Conservation (phyloP, 1,284 basidiomycete species). For the Sparassis latifolia region DNA sequence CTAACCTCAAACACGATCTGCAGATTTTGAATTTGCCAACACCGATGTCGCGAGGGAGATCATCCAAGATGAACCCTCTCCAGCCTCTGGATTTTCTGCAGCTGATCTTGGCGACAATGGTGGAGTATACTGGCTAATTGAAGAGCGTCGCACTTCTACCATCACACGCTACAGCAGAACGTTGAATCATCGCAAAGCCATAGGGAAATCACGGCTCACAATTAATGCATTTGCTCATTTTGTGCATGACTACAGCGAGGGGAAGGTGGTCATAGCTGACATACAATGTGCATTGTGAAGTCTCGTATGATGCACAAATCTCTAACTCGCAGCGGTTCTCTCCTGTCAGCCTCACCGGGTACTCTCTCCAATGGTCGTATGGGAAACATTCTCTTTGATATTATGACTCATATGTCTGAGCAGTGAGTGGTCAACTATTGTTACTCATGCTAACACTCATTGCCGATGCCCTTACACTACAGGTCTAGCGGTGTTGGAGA, state of each 20-base stretch:
- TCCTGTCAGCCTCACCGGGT: background rate
- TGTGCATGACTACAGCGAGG: background rate
- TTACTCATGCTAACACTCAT: too few species aligned
- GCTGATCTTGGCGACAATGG: background rate
- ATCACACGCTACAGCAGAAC: slow-evolving; percentile 1
- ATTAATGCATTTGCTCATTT: slow-evolving; percentile 2
- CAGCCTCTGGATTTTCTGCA: background rate
- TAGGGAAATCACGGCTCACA: background rate
- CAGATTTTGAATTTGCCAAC: slow-evolving; percentile 1
- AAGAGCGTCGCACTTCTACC: background rate
- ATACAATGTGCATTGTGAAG: slow-evolving; percentile 2
- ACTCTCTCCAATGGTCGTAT: background rate
- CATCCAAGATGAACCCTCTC: background rate
- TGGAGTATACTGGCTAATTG: slow-evolving; percentile 3
- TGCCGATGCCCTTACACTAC: too few species aligned
- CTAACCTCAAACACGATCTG: too few species aligned
- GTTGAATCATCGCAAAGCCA: background rate
- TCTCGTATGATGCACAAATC: too few species aligned
- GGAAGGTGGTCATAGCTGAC: slow-evolving; percentile 1
- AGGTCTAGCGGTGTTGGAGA: slow-evolving; percentile 4
- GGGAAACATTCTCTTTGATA: slow-evolving; percentile 2
- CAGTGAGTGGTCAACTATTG: background rate
- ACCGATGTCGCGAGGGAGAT: background rate
- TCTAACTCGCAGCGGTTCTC: background rate
- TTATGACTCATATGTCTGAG: slow-evolving; percentile 1